Evolutionary conservation across 495 filamentous ascomycete species (phyloP), one percentile per base, ranked within the genome.

Genomic region (Aspergillus egyptiacus): DNA sequence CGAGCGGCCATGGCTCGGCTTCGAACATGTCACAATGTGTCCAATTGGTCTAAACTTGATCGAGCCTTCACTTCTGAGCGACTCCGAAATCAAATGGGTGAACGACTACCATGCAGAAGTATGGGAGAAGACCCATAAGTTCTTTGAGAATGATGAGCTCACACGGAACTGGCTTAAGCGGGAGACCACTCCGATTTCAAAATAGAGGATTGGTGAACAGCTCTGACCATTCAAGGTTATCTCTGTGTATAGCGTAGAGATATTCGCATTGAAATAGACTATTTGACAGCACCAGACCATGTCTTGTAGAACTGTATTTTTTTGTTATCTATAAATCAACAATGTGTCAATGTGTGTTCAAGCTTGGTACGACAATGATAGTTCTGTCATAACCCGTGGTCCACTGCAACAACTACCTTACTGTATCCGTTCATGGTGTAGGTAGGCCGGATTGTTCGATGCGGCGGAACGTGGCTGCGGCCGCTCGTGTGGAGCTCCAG

Each of bases 11-110:
- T 98, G 87, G 68, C 67, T 96, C 15, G 90, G 91, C 11, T 97
- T 99, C 55, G 90, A 99, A 71, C 89, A 95, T 62, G 89, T 96
- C 51, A 99, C 94, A 1, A 91, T 97, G 89, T 87, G 88, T 15
- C 94, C 94, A 1, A 86, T 94, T 64, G 96, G 93, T 65, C 76
- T 82, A 52, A 96, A 91, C 46, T 70, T 99, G 53, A 91, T 95
- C 47, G 88, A 97, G 61, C 71, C 72, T 32, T 76, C 58, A 6
- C 72, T 94, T 38, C 59, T 99, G 55, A 89, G 82, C 17, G 73
- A 72, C n/a, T 73, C 63, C 24, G 94, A 99, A 74, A 84, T 83
- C 66, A 69, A 76, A 48, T 99, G 89, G 88, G 65, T 99, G 46
- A 93, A 96, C 60, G 74, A 80, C 40, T 95, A 94, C 66, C 89